Evolutionary conservation across 306 rosid genomes (phyloP).

Genomic region (Abrus pulchellus): DNA sequence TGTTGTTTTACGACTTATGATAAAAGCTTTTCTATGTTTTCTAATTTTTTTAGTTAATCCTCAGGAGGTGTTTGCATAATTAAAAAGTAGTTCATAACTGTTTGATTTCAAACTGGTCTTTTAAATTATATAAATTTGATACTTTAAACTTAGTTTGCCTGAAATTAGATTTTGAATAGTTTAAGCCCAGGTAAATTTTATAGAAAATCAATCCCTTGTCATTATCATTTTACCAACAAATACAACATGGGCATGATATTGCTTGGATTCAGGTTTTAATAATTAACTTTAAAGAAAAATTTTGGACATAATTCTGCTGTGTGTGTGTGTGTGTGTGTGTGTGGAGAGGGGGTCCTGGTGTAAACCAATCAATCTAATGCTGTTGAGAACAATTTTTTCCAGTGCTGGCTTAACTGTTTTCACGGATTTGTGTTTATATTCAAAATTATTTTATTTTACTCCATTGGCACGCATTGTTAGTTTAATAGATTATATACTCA

Average conservation of each 20-base stretch:
- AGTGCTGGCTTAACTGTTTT: not conserved
- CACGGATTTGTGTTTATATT: not conserved
- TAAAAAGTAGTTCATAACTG: slow-evolving; percentile 9
- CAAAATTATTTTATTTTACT: not conserved
- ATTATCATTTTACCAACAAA: not conserved
- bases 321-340: too few relatives aligned
- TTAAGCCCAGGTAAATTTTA: not conserved
- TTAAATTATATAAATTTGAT: too few relatives aligned
- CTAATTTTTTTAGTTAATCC: slow-evolving; percentile 7
- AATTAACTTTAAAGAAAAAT: too few relatives aligned
- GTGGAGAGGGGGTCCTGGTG: too few relatives aligned
- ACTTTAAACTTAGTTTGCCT: too few relatives aligned
- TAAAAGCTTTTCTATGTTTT: not conserved
- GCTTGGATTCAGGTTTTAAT: too few relatives aligned
- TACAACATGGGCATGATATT: not conserved
- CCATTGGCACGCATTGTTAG: not conserved
- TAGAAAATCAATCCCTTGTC: not conserved
- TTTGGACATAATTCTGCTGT: not conserved
- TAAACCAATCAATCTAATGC: too few relatives aligned
- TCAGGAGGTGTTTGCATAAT: slow-evolving; percentile 11
- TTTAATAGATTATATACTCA: not conserved
- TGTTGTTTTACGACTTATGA: slow-evolving; percentile 10
- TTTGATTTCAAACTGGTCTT: slow-evolving; percentile 20
- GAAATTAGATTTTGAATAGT: slow-evolving; percentile 26
- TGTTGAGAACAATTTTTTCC: not conserved